Evolutionary conservation across 805 yeast genomes (phyloP).

Genomic region (Grigorovia yakushimaensis): DNA sequence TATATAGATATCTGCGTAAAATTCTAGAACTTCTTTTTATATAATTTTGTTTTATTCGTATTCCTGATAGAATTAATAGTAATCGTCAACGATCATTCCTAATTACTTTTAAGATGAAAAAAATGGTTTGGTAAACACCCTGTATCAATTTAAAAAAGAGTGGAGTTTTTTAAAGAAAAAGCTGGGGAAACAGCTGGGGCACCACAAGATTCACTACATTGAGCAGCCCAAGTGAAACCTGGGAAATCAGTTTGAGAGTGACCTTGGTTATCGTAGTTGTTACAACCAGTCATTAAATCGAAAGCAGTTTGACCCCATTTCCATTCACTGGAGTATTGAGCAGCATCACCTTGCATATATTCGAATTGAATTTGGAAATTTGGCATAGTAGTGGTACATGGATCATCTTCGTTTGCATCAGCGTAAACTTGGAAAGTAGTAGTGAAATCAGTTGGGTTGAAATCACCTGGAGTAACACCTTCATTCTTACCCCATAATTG

Average conservation of each 20-base stretch:
- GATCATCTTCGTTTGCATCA: conserved; percentile 1
- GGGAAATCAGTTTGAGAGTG: conserved; percentile 16
- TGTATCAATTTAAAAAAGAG: too few relatives aligned
- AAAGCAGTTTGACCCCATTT: conserved; percentile 12
- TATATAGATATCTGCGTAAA: too few relatives aligned
- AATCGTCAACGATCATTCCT: neutral
- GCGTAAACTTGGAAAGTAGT: conserved; percentile 14
- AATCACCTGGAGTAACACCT: conserved; percentile 4
- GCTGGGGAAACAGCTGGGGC: too few relatives aligned
- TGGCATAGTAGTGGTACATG: conserved; percentile 13
- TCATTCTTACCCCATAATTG: conserved; percentile 14
- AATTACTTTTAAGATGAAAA: neutral
- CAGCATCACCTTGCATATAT: conserved; percentile 6
- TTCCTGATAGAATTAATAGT: neutral
- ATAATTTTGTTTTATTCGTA: neutral
- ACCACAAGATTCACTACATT: neutral
- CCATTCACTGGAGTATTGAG: neutral
- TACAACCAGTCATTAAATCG: conserved; percentile 15
- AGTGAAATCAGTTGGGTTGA: conserved; percentile 15
- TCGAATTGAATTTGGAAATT: conserved; percentile 14
- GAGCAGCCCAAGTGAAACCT: conserved; percentile 3
- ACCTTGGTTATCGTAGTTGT: conserved; percentile 10
- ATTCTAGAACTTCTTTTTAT: too few relatives aligned
- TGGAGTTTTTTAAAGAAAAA: too few relatives aligned
- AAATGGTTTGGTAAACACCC: too few relatives aligned